These are phyloP conservation scores for Lasiodiplodia gonubiensis DNA, from an alignment of 2,329 filamentous ascomycete species.

Conservation along the genomic window DNA sequence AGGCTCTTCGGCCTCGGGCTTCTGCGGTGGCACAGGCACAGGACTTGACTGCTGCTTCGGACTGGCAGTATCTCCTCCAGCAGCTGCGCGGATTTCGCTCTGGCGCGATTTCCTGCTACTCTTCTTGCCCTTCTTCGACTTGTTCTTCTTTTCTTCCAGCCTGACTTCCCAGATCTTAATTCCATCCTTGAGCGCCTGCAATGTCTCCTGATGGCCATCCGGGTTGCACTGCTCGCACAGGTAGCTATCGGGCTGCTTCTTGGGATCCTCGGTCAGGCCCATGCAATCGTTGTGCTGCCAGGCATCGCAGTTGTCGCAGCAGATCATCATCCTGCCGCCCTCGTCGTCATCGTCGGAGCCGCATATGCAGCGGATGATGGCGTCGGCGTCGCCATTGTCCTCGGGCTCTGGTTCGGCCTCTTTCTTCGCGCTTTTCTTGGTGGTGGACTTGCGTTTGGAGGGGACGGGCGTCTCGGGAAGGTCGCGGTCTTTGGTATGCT, in stretches of 20 bases:
- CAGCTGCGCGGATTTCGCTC: conserved; percentile 64
- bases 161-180: conserved; percentile 83
- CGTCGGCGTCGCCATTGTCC: conserved; percentile 63
- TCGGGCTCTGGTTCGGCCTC: conserved; percentile 59
- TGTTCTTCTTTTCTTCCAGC: conserved; percentile 64
- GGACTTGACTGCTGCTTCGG: conserved; percentile 33
- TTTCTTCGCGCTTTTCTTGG: conserved; percentile 52
- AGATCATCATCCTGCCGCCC: conserved; percentile 90
- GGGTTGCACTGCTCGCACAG: conserved; percentile 91
- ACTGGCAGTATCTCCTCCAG: conserved; percentile 47
- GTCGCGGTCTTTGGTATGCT: conserved; percentile 88
- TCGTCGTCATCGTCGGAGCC: conserved; percentile 87
- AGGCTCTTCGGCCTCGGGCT: conserved; percentile 32
- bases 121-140: conserved; percentile 63
- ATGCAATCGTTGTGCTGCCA: conserved; percentile 99
- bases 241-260: conserved; percentile 65
- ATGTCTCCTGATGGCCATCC: conserved; percentile 78
- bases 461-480: conserved; percentile 43
- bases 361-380: conserved; percentile 91
- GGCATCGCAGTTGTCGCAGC: conserved; percentile 86
- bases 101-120: conserved; percentile 65
- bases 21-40: conserved; percentile 29
- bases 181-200: conserved; percentile 78
- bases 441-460: conserved; percentile 54
- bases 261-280: conserved; percentile 73